Evolutionary conservation across 352 stramenopile genomes (phyloP), one percentile per base, ranked within the genome.

Genomic region (Poterioochromonas sp.): DNA sequence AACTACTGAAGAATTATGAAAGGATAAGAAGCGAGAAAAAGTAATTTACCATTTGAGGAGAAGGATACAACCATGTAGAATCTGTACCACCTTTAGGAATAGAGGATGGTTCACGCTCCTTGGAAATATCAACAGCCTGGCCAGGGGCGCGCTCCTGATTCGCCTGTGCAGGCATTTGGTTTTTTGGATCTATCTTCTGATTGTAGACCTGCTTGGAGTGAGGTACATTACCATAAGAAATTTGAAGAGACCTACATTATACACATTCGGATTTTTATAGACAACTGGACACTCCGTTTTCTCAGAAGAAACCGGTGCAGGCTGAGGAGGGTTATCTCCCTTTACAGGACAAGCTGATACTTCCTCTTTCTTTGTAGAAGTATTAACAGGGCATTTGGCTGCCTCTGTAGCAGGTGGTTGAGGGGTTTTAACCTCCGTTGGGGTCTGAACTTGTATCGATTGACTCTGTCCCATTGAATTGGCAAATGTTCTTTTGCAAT

Each of bases 1-100:
- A 74, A 74, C 62, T 71, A 47, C 2, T 18, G 32, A 71, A 43
- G 41, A 29, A 5, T 35, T 29, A 47, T 71, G 3, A 26, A 44
- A 8, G 47, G 15, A 15, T 22, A 71, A 43, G 2, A 40, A 12
- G 26, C 62, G 8, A 47, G 15, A 43, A 29, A 71, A 47, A 71
- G 20, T 22, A 8, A 47, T 29, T 71, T 15, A 71, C 62, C 65
- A 74, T 74, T 54, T 74, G 65, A 74, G 65, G 40, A 18, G 40
- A 58, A 58, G 65, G 65, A 35, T 74, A 74, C 11, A 26, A 2
- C 65, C 65, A 74, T n/a, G 65, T 74, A 29, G 35, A 18, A 35
- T 74, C 65, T 35, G 65, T 74, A 51, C 65, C 65, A 35, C 39
- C 65, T 54, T 74, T 74, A 2, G 65, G 65, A 12, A 74, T 74